Evolutionary conservation across 257 asterid species (phyloP).

Genomic region (Anisodus tanguticus): DNA sequence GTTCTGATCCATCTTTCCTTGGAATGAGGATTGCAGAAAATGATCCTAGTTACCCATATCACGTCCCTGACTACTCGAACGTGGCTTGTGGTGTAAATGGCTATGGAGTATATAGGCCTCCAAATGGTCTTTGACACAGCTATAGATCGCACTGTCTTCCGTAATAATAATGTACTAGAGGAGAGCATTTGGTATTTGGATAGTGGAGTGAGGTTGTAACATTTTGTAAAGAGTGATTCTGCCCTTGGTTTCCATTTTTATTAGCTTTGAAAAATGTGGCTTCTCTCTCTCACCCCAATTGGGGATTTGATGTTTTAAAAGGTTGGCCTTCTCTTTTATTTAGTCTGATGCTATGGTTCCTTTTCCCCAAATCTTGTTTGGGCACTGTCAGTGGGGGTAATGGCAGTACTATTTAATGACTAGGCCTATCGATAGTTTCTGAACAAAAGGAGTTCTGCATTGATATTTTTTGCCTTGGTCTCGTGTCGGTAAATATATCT

Average conservation of each 20-base stretch:
- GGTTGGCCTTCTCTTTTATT: not conserved
- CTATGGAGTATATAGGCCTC: conserved; percentile 68
- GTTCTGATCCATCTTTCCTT: conserved; percentile 53
- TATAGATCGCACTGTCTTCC: conserved; percentile 28
- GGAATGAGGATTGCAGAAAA: conserved; percentile 49
- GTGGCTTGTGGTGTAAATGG: conserved; percentile 57
- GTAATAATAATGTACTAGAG: conserved; percentile 36
- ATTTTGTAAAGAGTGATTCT: conserved; percentile 48
- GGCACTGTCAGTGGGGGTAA: not conserved
- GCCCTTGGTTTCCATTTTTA: conserved; percentile 33
- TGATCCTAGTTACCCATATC: conserved; percentile 54
- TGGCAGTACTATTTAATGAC: not conserved
- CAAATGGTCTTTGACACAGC: conserved; percentile 61
- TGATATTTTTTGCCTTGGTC: no score
- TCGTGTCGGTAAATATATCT: no score
- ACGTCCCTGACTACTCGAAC: conserved; percentile 60
- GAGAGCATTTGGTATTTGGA: conserved; percentile 37
- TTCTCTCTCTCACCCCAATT: not conserved
- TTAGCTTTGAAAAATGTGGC: conserved; percentile 18
- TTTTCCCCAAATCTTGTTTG: not conserved
- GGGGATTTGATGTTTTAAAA: not conserved
- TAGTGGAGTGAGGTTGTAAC: conserved; percentile 40
- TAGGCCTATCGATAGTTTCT: no score
- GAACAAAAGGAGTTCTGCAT: no score
- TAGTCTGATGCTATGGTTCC: not conserved